These are phyloP conservation scores for Yarrowia galli DNA, from an alignment of 1,139 yeast species.

Conservation along the genomic window DNA sequence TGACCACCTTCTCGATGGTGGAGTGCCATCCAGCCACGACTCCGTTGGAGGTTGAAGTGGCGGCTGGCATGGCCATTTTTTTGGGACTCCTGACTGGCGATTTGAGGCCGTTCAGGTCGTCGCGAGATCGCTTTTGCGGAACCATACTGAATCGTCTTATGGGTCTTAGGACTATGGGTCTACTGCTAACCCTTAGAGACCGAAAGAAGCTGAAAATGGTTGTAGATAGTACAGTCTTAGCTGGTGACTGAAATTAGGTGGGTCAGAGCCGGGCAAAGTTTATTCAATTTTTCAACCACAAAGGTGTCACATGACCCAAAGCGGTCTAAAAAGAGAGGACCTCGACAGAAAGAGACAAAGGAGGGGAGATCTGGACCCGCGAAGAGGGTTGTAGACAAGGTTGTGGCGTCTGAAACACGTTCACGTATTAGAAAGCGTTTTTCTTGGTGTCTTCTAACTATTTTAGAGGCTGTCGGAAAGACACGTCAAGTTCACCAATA, in stretches of 20 bases:
- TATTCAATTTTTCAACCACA: conserved; percentile 36
- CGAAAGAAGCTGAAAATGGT: conserved; percentile 37
- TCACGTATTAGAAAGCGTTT: neutral
- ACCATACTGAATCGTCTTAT: conserved; percentile 37
- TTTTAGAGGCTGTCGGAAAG: too few species aligned
- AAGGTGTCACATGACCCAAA: conserved; percentile 38
- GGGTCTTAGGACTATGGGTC: conserved; percentile 30
- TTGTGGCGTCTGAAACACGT: neutral
- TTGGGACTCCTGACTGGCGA: conserved; percentile 35
- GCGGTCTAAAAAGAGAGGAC: conserved; percentile 9
- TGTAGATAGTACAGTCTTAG: conserved; percentile 23
- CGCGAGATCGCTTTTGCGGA: conserved; percentile 35
- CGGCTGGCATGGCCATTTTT: conserved; percentile 33
- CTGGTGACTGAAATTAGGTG: conserved; percentile 28
- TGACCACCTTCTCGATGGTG: conserved; percentile 82
- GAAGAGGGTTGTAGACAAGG: neutral
- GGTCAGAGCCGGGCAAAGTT: conserved; percentile 16
- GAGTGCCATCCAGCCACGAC: conserved; percentile 66
- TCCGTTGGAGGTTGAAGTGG: conserved; percentile 32
- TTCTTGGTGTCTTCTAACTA: neutral
- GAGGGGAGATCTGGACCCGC: neutral
- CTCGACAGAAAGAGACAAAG: neutral
- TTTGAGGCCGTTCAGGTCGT: conserved; percentile 33
- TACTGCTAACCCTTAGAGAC: conserved; percentile 34
- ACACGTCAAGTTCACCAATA: too few species aligned